A percentile compares a stretch with the other conserved stretches of the same genome.
These are phyloP conservation scores for Cyclaneusma minus DNA, from an alignment of 2,329 filamentous ascomycete genomes.

Conservation along the genomic window DNA sequence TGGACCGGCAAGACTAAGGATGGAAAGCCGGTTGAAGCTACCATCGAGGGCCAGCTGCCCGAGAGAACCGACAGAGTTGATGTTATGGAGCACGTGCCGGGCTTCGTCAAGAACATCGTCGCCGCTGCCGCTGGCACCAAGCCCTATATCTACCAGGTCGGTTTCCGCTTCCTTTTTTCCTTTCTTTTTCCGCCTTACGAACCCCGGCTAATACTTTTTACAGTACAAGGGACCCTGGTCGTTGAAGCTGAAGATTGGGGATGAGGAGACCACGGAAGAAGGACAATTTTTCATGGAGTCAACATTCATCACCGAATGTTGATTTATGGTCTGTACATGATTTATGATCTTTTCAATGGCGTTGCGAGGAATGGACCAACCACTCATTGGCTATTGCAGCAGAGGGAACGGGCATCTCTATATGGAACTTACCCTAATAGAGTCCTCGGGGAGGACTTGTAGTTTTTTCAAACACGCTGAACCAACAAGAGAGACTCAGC, in stretches of 20 bases:
- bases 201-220: slow-evolving; percentile 10
- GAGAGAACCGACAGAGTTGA: slow-evolving; percentile 69
- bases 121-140: slow-evolving; percentile 79
- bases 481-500: too few relatives aligned
- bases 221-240: slow-evolving; percentile 56
- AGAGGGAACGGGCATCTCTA: too few relatives aligned
- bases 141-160: slow-evolving; percentile 93
- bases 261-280: slow-evolving; percentile 62
- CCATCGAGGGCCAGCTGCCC: slow-evolving; percentile 53
- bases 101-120: slow-evolving; percentile 89
- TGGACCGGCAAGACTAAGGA: slow-evolving; percentile 72
- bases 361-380: too few relatives aligned
- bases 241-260: slow-evolving; percentile 74
- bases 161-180: slow-evolving; percentile 10
- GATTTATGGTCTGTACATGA: too few relatives aligned
- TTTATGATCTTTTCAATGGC: too few relatives aligned
- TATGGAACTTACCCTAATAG: too few relatives aligned
- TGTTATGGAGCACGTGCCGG: slow-evolving; percentile 91
- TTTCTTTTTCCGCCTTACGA: not conserved
- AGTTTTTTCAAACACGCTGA: too few relatives aligned
- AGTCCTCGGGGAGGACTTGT: too few relatives aligned
- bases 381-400: too few relatives aligned
- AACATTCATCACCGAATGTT: slow-evolving; percentile 80
- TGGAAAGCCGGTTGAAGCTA: slow-evolving; percentile 54
- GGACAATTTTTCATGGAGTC: slow-evolving; percentile 76